Evolutionary conservation across 768 basidiomycete species (phyloP), one percentile per base, ranked within the genome.

Genomic region (Sistotremastrum niveocremeum): DNA sequence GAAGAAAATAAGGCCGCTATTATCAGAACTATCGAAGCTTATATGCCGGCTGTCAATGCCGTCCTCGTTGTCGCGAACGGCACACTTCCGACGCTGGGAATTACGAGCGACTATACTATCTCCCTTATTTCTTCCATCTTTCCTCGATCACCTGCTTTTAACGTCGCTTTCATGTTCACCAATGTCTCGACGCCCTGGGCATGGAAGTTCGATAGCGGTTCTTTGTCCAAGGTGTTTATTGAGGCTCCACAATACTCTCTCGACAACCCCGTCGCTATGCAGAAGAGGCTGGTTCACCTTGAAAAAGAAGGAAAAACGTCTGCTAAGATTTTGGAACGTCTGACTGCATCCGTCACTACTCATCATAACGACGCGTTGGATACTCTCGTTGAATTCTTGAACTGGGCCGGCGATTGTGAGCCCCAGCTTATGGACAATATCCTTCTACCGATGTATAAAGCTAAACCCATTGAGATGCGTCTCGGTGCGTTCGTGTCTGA

Each of bases 161-260:
- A 49, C 34, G 46, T 49, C 46, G 44, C 47, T 31, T 32, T 49
- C 33, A 20, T 49, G 39, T 49, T 49, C 45, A 49, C 48, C 7
- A 49, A 29, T 11, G 31, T 34, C 37, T 29, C 47, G 9, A 46
- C n/a, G 11, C 42, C 12, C 12, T n/a, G 39, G 3, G 5, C 9
- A 6, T 31, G 10, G 11, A 49, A 49, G 10, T 49, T 49, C 39
- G 9, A 37, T 8, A 4, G n/a, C 9, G 20, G 7, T 33, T 32
- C 45, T 39, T 31, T 49, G 6, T 43, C 48, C 5, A 8, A 6
- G n/a, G 20, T 29, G n/a, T 43, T 49, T 20, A 33, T 5, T 7
- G 39, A 46, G 9, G 37, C 37, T 8, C 34, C 47, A 4, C 37
- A 12, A 30, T 49, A 5, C 12, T 11, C 38, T 6, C 34, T 40